A percentile compares a stretch with the other conserved stretches of the same genome.
Evolutionary conservation across 306 rosid genomes (phyloP).

Genomic region (Lotus japonicus): DNA sequence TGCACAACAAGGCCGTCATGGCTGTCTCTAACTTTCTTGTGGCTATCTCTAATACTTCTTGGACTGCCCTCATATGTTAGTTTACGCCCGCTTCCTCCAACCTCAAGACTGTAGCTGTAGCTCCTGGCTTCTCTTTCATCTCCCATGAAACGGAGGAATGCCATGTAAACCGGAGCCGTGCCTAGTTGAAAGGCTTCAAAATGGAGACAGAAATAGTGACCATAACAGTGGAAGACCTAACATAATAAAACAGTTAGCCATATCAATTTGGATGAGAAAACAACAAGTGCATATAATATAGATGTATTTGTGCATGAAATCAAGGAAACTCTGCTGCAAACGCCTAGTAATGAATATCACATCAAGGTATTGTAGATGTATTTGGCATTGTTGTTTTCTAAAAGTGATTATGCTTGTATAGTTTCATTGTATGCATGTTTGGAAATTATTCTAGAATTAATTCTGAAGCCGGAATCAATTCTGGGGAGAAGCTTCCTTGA

Average conservation of each 20-base stretch:
- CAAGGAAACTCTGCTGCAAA: constrained; percentile 12
- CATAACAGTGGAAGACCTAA: constrained; percentile 49
- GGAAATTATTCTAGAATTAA: neutral
- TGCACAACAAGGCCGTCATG: constrained; percentile 50
- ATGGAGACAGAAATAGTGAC: too few relatives aligned
- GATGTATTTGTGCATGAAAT: neutral
- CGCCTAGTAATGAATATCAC: neutral
- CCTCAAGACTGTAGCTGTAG: too few relatives aligned
- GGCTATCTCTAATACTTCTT: too few relatives aligned
- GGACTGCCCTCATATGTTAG: too few relatives aligned
- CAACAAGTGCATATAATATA: neutral
- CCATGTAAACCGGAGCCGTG: too few relatives aligned
- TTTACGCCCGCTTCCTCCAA: too few relatives aligned
- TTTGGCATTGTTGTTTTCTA: neutral
- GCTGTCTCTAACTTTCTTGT: too few relatives aligned
- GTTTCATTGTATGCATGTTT: neutral
- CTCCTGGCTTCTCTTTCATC: too few relatives aligned
- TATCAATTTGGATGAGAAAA: constrained; percentile 4
- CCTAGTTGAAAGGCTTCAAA: too few relatives aligned
- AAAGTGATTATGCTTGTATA: neutral
- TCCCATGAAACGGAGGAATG: too few relatives aligned
- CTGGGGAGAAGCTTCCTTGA: too few relatives aligned
- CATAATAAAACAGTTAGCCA: neutral
- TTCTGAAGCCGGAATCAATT: too few relatives aligned
- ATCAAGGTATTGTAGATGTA: neutral